Evolutionary conservation across 1,284 basidiomycete species (phyloP).

Genomic region (Anthracocystis walkeri): DNA sequence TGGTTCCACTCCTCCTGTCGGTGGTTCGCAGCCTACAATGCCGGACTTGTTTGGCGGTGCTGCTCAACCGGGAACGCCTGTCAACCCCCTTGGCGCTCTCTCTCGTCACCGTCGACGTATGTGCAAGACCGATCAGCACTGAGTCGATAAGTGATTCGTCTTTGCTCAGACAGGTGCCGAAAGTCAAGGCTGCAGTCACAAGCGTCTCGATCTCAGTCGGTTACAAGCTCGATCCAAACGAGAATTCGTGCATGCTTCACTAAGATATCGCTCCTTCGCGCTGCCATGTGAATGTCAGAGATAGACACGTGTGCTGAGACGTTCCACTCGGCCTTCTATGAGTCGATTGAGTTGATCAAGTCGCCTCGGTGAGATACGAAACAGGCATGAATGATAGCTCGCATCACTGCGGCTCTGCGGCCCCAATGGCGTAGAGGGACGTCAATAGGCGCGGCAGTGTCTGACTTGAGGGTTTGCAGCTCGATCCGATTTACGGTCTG

Average conservation of each 20-base stretch:
- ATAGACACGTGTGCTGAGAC: too few species aligned
- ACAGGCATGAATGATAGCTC: neutral
- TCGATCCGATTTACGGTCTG: too few species aligned
- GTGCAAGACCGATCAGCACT: neutral
- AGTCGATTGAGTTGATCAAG: too few species aligned
- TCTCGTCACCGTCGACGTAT: constrained; percentile 10
- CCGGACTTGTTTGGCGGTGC: neutral
- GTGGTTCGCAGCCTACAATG: neutral
- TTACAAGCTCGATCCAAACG: neutral
- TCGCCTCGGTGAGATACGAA: too few species aligned
- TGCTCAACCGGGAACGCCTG: neutral
- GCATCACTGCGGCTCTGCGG: constrained; percentile 1
- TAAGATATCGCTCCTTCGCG: neutral
- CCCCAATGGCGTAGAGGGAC: neutral
- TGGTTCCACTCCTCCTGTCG: neutral
- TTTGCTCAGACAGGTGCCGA: constrained; percentile 5
- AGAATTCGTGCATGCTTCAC: neutral
- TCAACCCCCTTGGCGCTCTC: neutral
- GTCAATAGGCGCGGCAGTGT: too few species aligned
- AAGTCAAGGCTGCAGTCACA: neutral
- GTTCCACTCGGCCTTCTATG: too few species aligned
- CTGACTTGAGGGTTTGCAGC: too few species aligned
- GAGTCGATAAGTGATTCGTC: too few species aligned
- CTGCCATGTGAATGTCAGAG: neutral
- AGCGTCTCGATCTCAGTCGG: neutral